phyloP scores from a whole-genome alignment of 1,139 yeast species.

The Blastobotrys elegans region DNA sequence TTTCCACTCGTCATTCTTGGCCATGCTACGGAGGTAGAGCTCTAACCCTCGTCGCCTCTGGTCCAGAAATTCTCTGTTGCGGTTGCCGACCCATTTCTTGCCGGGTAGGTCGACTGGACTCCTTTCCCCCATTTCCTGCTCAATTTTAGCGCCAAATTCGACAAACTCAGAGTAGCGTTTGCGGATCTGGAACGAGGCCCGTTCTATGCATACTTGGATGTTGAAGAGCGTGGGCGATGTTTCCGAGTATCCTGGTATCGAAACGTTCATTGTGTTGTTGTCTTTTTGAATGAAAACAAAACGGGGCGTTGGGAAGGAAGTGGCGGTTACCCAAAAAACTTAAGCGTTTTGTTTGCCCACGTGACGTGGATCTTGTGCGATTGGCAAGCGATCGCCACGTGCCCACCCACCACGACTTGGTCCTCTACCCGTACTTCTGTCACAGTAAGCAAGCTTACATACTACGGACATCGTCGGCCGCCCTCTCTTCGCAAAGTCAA shows the following conservation, averaged over 20 bases:
- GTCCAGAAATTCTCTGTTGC: conserved; percentile 29
- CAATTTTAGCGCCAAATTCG: conserved; percentile 42
- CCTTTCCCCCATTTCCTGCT: conserved; percentile 40
- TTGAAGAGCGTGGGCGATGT: conserved; percentile 37
- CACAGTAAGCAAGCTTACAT: too few relatives aligned
- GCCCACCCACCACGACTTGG: too few relatives aligned
- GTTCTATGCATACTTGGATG: conserved; percentile 33
- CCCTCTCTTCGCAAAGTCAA: too few relatives aligned
- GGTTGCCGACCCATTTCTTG: conserved; percentile 33
- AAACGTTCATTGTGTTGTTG: conserved; percentile 11
- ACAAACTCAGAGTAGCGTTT: conserved; percentile 53
- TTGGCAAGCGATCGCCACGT: too few relatives aligned
- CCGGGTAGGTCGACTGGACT: conserved; percentile 49
- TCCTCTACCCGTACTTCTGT: too few relatives aligned
- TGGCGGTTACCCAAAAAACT: too few relatives aligned
- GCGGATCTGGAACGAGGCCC: conserved; percentile 31
- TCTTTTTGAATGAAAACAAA: too few relatives aligned
- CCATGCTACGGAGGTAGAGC: conserved; percentile 31
- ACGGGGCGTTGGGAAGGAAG: too few relatives aligned
- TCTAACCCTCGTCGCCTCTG: conserved; percentile 34
- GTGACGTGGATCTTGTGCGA: too few relatives aligned
- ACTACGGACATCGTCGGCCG: too few relatives aligned
- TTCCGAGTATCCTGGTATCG: conserved; percentile 30
- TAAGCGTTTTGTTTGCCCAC: too few relatives aligned
- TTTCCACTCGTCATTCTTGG: conserved; percentile 33